phyloP scores from a whole-genome alignment of 78 protist species.

The Dictyostelium brefeldianum region DNA sequence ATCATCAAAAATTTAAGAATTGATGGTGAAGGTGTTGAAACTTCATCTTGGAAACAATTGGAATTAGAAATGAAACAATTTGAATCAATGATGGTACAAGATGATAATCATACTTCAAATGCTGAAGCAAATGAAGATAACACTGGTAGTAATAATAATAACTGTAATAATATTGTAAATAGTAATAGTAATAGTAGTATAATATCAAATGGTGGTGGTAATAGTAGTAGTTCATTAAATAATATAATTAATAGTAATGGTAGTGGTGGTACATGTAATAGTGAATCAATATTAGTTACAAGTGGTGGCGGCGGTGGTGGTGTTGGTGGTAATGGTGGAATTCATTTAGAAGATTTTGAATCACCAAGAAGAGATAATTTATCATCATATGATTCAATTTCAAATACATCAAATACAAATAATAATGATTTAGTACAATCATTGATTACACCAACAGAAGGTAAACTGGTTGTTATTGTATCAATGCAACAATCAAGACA shows the following conservation, averaged over 20 bases:
- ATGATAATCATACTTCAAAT: slow-evolving; percentile 30
- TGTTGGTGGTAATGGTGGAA: not conserved
- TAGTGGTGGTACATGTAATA: not conserved
- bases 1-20: slow-evolving; percentile 37
- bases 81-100: slow-evolving; percentile 47
- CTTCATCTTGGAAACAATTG: slow-evolving; percentile 56
- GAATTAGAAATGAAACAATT: slow-evolving; percentile 56
- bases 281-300: not conserved
- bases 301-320: slow-evolving; percentile 1
- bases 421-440: not conserved
- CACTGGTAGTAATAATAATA: not conserved
- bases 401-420: not conserved
- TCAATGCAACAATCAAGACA: slow-evolving; percentile 5
- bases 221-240: not conserved
- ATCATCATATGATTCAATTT: not conserved
- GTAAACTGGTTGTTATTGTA: not conserved
- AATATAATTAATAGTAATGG: not conserved
- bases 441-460: not conserved
- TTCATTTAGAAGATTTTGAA: not conserved
- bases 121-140: not conserved
- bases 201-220: not conserved
- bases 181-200: not conserved
- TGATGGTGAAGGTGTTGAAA: slow-evolving; percentile 80
- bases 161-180: not conserved
- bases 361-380: not conserved